phyloP scores from a whole-genome alignment of 371 early-diverging fungal species.

The Apophysomyces trapeziformis region DNA sequence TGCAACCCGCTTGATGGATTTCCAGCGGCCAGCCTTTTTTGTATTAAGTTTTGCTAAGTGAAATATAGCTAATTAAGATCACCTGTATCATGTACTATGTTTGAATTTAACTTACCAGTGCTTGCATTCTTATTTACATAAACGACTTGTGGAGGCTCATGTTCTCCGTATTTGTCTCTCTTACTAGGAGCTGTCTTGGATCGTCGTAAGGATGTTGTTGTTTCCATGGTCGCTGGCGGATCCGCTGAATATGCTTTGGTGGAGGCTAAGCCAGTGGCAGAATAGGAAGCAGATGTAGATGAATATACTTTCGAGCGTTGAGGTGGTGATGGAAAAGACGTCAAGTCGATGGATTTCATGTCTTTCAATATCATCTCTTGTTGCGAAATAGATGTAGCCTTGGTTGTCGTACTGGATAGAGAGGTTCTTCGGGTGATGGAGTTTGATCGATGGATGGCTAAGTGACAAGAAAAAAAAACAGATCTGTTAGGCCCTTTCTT shows the following conservation, averaged over 20 bases:
- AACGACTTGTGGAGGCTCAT: constrained; percentile 29
- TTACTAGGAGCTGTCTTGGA: constrained; percentile 29
- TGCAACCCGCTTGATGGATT: neutral
- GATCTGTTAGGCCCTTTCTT: too few relatives aligned
- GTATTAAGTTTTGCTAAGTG: neutral
- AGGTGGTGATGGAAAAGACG: constrained; percentile 4
- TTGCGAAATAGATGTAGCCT: neutral
- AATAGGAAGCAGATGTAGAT: neutral
- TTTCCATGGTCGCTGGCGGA: neutral
- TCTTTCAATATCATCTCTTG: neutral
- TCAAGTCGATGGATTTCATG: constrained; percentile 10
- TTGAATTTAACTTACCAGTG: constrained; percentile 20
- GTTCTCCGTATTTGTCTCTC: constrained; percentile 21
- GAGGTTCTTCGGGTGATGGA: constrained; percentile 8
- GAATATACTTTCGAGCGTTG: constrained; percentile 1
- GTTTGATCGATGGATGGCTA: neutral
- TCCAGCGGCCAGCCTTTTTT: constrained; percentile 1
- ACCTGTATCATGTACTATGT: too few relatives aligned
- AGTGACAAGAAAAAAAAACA: neutral
- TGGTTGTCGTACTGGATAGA: neutral
- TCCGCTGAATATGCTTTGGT: constrained; percentile 7
- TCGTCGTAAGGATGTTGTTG: constrained; percentile 11
- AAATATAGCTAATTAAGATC: neutral
- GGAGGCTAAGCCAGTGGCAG: neutral
- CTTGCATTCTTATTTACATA: constrained; percentile 38